A percentile compares a stretch with the other conserved stretches of the same genome.
Conservation (phyloP, 1,284 basidiomycete genomes). For the Somion occarium region DNA sequence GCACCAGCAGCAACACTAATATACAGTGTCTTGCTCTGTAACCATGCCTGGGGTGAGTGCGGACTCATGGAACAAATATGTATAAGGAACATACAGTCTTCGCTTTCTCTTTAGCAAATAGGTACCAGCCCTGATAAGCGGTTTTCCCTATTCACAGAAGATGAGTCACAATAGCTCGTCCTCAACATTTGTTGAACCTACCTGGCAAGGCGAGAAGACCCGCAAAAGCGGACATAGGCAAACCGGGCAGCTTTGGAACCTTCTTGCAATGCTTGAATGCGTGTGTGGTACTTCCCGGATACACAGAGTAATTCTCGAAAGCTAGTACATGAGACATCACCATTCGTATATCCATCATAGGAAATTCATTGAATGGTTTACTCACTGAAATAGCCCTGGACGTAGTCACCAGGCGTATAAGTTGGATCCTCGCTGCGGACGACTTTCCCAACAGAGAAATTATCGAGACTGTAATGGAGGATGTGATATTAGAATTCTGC, state of each 20-base stretch:
- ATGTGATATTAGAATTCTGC: not conserved
- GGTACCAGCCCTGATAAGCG: slow-evolving; percentile 15
- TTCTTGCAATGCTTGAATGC: slow-evolving; percentile 12
- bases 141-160: slow-evolving; percentile 8
- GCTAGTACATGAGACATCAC: not conserved
- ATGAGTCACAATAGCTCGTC: not conserved
- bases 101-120: slow-evolving; percentile 19
- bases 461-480: slow-evolving; percentile 8
- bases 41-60: not conserved
- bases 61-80: not conserved
- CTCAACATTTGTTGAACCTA: not conserved
- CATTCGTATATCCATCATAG: not conserved
- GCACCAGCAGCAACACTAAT: slow-evolving; percentile 44
- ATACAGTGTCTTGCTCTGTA: slow-evolving; percentile 39
- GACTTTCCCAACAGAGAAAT: slow-evolving; percentile 35
- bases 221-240: slow-evolving; percentile 24
- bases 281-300: slow-evolving; percentile 3
- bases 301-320: slow-evolving; percentile 7
- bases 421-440: slow-evolving; percentile 35
- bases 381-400: slow-evolving; percentile 31
- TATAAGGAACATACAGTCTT: slow-evolving; percentile 5
- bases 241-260: slow-evolving; percentile 13
- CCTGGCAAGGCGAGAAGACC: slow-evolving; percentile 27
- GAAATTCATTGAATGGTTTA: slow-evolving; percentile 14
- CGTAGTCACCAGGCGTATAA: slow-evolving; percentile 37